These are phyloP conservation scores for Hawksworthiomyces lignivorus DNA, from an alignment of 2,329 filamentous ascomycete species.

Conservation along the genomic window DNA sequence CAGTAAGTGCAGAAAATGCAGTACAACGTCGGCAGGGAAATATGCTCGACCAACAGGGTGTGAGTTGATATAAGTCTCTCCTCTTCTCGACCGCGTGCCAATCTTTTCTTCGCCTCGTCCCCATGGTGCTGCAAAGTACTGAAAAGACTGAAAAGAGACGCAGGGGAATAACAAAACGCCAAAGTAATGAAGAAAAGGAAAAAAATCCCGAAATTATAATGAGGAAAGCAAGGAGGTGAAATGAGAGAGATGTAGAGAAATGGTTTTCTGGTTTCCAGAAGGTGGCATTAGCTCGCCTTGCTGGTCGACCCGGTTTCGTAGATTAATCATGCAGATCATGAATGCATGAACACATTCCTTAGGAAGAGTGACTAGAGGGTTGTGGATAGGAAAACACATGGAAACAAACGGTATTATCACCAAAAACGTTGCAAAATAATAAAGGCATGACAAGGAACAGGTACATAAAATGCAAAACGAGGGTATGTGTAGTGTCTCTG, in stretches of 20 bases:
- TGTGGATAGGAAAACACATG: background rate
- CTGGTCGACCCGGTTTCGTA: slow-evolving; percentile 5
- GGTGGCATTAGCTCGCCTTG: too few relatives aligned
- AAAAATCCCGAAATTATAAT: background rate
- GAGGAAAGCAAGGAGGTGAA: background rate
- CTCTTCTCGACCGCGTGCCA: too few relatives aligned
- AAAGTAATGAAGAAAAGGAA: background rate
- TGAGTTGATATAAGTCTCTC: too few relatives aligned
- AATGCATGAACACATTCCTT: slow-evolving; percentile 13
- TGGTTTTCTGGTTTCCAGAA: too few relatives aligned
- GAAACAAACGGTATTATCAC: slow-evolving; percentile 2
- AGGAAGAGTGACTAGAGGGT: background rate
- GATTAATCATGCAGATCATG: slow-evolving; percentile 15
- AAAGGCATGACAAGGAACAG: slow-evolving; percentile 11
- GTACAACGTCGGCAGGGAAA: background rate
- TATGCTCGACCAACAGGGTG: too few relatives aligned
- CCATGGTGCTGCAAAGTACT: background rate
- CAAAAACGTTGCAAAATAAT: background rate
- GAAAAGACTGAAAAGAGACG: background rate
- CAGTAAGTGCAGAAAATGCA: background rate
- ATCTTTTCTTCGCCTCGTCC: too few relatives aligned
- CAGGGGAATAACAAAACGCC: background rate
- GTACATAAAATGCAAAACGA: slow-evolving; percentile 17
- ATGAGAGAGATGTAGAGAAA: background rate
- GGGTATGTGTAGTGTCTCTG: slow-evolving; percentile 1